Evolutionary conservation across 805 yeast genomes (phyloP), one percentile per base, ranked within the genome.

Genomic region (Ogataea philodendri): DNA sequence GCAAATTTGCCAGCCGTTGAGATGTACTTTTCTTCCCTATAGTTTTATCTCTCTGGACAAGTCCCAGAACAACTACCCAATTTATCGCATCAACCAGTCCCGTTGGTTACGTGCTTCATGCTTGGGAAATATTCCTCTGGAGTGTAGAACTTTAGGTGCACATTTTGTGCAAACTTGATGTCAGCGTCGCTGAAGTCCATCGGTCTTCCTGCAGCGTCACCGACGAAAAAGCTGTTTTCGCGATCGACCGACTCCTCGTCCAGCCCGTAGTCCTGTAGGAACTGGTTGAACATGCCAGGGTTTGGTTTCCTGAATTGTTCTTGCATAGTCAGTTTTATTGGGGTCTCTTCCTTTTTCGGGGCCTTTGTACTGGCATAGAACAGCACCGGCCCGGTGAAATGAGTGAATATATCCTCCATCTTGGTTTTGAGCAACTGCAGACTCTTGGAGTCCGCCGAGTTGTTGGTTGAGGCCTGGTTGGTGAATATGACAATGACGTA

Each of bases 171-270:
- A 67, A 89, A 89, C 37, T 42, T 54, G 44, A 55, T 59, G 57
- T 90, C 98, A 31, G 84, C 74, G 48, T 84, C 88, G 67, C 93
- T 84, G 54, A 81, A 84, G 58, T 90, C 97, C 0, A 53, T 58
- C 2, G 55, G 51, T 35, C 97, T 67, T 1, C 97, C 98, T 5
- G 96, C 97, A 0, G 97, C 97, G 63, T 90, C 98, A 5, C 98
- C 98, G n/a, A 88, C 89, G 57, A 63, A 93, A 35, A 79, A 66
- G 32, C 85, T 74, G 7, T 59, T 45, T 0, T 54, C 60, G 31
- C 54, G 32, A 48, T 77, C 78, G 2, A 78, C 47, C 7, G 39
- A 38, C 3, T 51, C 50, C 0, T 45, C 43, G 3, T 53, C 49
- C 0, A 31, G n/a, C 10, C 49, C 39, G 9, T 76, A 41, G 46